Base-by-base conservation (phyloP, 139 green algal species). In the Coccomyxa sp. region DNA sequence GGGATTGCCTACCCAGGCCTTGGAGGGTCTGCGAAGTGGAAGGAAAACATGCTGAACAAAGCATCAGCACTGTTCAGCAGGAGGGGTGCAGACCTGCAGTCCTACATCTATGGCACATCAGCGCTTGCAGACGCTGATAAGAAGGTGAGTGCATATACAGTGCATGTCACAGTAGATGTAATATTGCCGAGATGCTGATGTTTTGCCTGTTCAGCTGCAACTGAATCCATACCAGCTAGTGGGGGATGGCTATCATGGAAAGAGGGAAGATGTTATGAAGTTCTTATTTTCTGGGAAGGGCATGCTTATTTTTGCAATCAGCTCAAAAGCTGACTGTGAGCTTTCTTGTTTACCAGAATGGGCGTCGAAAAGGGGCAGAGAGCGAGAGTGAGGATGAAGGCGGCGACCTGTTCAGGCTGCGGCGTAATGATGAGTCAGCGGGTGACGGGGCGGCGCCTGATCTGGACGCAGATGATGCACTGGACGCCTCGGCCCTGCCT, bases 11-110 rank as follows among this genome's bases (percentile, higher is more conserved):
- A 27, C 7, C 80, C 92, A 51, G 93, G 89, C 12, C 66, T 92
- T 68, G 86, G 85, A 32, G 75, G 67, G 0, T 88, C 88, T 66
- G 89, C 68, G 11, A 82, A 76, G 58, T 96, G 92, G 92, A 96
- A 96, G 88, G 79, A 76, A 0, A 74, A 77, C 32, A 88, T 96
- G 82, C 79, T 84, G 38, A 27, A 87, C 38, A 85, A 86, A 16
- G 86, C 86, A 12, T 57, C 82, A 11, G 84, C 84, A 32, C 79
- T 91, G 31, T 94, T 95, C 82, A 83, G 67, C 60, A 81, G 58
- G 10, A 82, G 91, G 0, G 83, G 83, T 1, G 88, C 83, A 13
- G 86, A 93, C 81, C 85, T 95, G 76, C 80, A 88, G 81, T 75
- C 85, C 31, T 84, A 89, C 57, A 88, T 95, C 51, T 95, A 95